These are phyloP conservation scores for Penium margaritaceum DNA, from an alignment of 139 green algal species.

Conservation along the genomic window DNA sequence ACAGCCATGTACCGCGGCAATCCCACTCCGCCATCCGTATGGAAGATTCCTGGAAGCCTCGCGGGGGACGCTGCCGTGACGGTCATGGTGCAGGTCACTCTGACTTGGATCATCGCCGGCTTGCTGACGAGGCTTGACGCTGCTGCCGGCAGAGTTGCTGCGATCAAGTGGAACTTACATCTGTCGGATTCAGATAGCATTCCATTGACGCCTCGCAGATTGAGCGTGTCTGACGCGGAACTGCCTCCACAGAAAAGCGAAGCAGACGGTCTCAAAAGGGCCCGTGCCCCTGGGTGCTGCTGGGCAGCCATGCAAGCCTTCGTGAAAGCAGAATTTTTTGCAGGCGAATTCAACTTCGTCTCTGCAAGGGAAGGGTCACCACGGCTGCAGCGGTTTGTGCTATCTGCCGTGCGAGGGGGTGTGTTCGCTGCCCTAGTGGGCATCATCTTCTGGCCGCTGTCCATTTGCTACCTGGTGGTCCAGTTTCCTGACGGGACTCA, in stretches of 20 bases:
- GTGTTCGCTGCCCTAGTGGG: neutral
- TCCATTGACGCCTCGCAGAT: neutral
- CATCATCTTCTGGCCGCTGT: neutral
- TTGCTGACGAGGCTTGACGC: neutral
- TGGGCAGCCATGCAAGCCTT: neutral
- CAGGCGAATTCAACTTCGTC: neutral
- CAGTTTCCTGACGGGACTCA: neutral
- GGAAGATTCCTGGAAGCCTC: neutral
- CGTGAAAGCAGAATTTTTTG: neutral
- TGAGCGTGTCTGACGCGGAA: neutral
- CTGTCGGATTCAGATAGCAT: neutral
- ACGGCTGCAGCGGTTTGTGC: neutral
- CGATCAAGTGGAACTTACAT: neutral
- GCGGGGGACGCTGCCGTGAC: neutral
- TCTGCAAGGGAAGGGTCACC: neutral
- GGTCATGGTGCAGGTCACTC: neutral
- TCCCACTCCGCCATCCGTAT: neutral
- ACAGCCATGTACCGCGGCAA: neutral
- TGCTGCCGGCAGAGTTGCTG: no score
- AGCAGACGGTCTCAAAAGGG: neutral
- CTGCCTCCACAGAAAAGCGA: no score
- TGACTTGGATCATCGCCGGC: constrained; percentile 1
- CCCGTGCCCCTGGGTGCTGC: neutral
- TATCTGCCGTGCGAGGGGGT: neutral
- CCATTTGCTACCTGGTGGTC: neutral